Base-by-base conservation (phyloP, 2,329 filamentous ascomycete genomes). In the Verruconis gallopava region DNA sequence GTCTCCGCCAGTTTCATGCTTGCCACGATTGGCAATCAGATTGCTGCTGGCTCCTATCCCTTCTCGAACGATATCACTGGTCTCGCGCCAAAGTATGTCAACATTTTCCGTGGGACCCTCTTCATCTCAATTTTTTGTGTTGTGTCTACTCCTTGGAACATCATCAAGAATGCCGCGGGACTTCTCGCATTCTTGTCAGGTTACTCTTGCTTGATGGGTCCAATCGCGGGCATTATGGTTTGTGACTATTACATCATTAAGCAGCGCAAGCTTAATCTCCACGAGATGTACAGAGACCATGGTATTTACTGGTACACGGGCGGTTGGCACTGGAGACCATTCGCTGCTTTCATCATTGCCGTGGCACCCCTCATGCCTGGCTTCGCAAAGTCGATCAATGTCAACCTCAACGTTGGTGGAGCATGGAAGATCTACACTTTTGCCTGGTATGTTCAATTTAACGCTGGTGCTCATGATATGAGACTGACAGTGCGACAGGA, bases 341-440 rank as follows among this genome's bases (percentile, higher is more conserved):
- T 51, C 44, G 52, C 44, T 12, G 53, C 55, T 13, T 58, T 58
- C 38, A 21, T 55, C 14, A 43, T 50, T 11, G 57, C 53, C 2
- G 58, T 59, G 39, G 52, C 54, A 17, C 54, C 53, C 38, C 53
- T 63, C 43, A 44, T 63, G 35, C 57, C 61, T 4, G 55, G 59
- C 18, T 63, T 63, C 46, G 55, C 58, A 6, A 62, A 63, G 47
- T 58, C 54, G 20, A 64, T 65, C 44, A 44, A 60, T 2, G 44
- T 44, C n/a, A 51, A 33, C 3, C 52, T 64, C 34, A 51, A 64
- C 39, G 58, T 64, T 43, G 58, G 60, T 18, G 61, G 58, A 33
- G 58, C 58, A 15, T 64, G 60, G 61, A 62, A 61, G 52, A 56
- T 61, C 21, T 64, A 64, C 41, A 58, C 60, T 20, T 64, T 65